Conservation (phyloP, 2,329 filamentous ascomycete species). For the Paecilomyces formosus region DNA sequence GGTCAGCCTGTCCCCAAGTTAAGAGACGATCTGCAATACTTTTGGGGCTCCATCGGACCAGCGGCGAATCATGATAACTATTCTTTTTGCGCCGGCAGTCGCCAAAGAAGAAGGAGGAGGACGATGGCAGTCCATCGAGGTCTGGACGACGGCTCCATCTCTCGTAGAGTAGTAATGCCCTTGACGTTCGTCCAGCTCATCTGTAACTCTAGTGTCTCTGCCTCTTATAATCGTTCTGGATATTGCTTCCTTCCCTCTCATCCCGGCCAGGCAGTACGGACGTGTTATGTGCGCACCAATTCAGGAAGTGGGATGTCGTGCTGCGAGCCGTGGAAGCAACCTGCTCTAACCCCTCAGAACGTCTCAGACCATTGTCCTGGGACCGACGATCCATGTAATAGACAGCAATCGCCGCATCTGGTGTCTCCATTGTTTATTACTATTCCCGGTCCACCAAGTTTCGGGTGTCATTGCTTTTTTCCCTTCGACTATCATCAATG, state of each 20-base stretch:
- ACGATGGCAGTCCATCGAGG: not conserved
- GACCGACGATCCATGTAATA: not conserved
- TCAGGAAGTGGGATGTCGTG: not conserved
- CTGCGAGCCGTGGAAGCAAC: not conserved
- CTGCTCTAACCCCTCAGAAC: not conserved
- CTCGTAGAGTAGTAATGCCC: not conserved
- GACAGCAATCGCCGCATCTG: not conserved
- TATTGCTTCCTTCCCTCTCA: not conserved
- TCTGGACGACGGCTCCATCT: not conserved
- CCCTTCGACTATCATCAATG: not conserved
- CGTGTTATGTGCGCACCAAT: not conserved
- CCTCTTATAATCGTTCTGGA: not conserved
- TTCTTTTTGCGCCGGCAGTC: not conserved
- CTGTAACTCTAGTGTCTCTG: not conserved
- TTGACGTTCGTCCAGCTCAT: not conserved
- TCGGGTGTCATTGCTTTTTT: not conserved
- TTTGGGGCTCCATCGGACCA: not conserved
- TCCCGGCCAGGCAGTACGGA: not conserved
- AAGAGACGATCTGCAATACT: not conserved
- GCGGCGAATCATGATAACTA: not conserved
- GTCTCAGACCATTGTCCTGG: not conserved
- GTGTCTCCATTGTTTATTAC: not conserved
- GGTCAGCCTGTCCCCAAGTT: not conserved
- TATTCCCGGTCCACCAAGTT: not conserved
- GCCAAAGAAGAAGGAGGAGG: not conserved